A percentile compares a stretch with the other conserved stretches of the same genome.
Evolutionary conservation across 129 eudicot genomes (phyloP).

Genomic region (Centaurea solstitialis): DNA sequence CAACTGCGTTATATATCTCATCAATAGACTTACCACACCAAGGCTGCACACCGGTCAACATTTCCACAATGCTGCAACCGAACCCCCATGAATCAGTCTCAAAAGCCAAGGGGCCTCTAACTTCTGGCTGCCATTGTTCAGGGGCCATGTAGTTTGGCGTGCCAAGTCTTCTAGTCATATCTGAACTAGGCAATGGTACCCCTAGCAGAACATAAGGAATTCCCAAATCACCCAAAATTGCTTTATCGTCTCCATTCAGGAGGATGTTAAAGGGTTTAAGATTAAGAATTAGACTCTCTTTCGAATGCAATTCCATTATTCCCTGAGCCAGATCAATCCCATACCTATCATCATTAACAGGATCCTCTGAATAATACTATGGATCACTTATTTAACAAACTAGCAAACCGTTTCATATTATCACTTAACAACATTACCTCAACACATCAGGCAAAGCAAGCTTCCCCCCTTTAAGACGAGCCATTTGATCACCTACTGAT

Average conservation of each 20-base stretch:
- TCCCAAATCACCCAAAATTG: constrained; percentile 78
- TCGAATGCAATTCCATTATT: constrained; percentile 69
- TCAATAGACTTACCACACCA: constrained; percentile 81
- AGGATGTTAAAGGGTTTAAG: constrained; percentile 88
- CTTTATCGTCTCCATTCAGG: constrained; percentile 54
- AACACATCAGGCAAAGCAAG: constrained; percentile 63
- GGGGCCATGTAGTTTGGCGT: constrained; percentile 96
- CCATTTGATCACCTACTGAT: constrained; percentile 82
- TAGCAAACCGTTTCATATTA: constrained; percentile 1
- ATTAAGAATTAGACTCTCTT: constrained; percentile 77
- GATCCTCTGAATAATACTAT: neutral
- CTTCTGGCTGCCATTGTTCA: constrained; percentile 93
- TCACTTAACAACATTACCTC: constrained; percentile 51
- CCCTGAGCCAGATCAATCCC: constrained; percentile 85
- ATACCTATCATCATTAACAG: constrained; percentile 46
- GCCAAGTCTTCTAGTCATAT: constrained; percentile 66
- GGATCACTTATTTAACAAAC: neutral
- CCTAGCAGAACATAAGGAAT: constrained; percentile 67
- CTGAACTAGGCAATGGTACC: constrained; percentile 54
- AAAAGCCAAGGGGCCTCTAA: constrained; percentile 80
- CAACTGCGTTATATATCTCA: constrained; percentile 68
- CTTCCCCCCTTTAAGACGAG: constrained; percentile 73
- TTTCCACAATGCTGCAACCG: constrained; percentile 83
- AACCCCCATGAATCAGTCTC: constrained; percentile 99
- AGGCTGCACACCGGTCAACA: constrained; percentile 83